phyloP scores from a whole-genome alignment of 257 asterid genomes.

The Penstemon davidsonii region DNA sequence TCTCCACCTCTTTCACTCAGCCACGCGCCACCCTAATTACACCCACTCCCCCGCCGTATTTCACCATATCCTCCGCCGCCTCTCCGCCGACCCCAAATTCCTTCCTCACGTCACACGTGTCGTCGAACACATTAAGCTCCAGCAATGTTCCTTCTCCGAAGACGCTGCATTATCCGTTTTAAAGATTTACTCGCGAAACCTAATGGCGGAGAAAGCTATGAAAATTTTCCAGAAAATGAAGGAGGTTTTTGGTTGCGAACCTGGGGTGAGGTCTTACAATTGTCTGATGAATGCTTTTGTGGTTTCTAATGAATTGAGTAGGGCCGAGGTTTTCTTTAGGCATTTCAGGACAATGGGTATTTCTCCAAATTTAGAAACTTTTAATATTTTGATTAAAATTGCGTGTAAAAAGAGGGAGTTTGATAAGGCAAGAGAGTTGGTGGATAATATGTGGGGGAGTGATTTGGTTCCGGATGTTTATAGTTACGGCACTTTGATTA shows the following conservation, averaged over 20 bases:
- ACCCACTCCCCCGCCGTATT: slow-evolving; percentile 52
- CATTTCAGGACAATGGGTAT: slow-evolving; percentile 67
- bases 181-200: slow-evolving; percentile 58
- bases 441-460: slow-evolving; percentile 50
- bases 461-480: slow-evolving; percentile 61
- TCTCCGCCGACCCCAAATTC: slow-evolving; percentile 49
- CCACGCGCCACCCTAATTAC: slow-evolving; percentile 52
- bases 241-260: slow-evolving; percentile 67
- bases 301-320: slow-evolving; percentile 54
- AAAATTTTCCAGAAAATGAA: slow-evolving; percentile 66
- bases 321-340: slow-evolving; percentile 67
- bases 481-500: slow-evolving; percentile 74
- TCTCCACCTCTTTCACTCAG: slow-evolving; percentile 62
- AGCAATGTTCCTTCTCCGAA: slow-evolving; percentile 61
- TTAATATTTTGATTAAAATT: slow-evolving; percentile 64
- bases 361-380: slow-evolving; percentile 64
- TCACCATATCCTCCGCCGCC: slow-evolving; percentile 78
- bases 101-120: slow-evolving; percentile 45
- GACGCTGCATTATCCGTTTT: slow-evolving; percentile 61
- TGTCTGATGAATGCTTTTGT: slow-evolving; percentile 75
- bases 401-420: slow-evolving; percentile 58
- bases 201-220: slow-evolving; percentile 61
- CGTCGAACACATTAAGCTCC: slow-evolving; percentile 52
- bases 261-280: slow-evolving; percentile 72
- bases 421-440: slow-evolving; percentile 47